phyloP scores from a whole-genome alignment of 257 asterid species.

The Nicotiana paniculata region DNA sequence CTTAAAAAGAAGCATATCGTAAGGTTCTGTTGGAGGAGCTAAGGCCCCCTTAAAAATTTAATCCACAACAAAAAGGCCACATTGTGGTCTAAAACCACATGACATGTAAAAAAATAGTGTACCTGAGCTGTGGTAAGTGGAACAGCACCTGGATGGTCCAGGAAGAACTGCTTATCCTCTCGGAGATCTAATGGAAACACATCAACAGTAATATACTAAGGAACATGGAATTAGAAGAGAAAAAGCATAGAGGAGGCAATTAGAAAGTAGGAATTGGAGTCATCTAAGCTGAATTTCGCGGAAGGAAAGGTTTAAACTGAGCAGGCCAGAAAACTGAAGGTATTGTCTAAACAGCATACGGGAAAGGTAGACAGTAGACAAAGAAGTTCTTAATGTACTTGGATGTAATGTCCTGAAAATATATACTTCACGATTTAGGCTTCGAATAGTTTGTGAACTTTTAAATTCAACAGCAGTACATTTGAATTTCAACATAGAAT shows the following conservation, averaged over 20 bases:
- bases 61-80: not conserved
- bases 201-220: not conserved
- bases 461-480: not conserved
- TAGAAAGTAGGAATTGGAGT: not conserved
- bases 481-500: not conserved
- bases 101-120: not conserved
- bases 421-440: not conserved
- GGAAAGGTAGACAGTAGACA: not conserved
- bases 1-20: conserved; percentile 27
- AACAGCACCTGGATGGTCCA: conserved; percentile 70
- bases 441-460: not conserved
- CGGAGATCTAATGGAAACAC: conserved; percentile 56
- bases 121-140: conserved; percentile 66
- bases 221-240: not conserved
- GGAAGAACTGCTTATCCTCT: conserved; percentile 65
- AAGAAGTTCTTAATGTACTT: not conserved
- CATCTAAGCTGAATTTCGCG: not conserved
- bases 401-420: not conserved
- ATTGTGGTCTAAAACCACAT: not conserved
- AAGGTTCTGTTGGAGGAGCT: not conserved
- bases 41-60: not conserved
- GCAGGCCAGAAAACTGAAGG: not conserved
- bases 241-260: not conserved
- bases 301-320: not conserved
- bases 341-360: not conserved